Base-by-base conservation (phyloP, 441 rosid species). In the Dalechampia spathulata region DNA sequence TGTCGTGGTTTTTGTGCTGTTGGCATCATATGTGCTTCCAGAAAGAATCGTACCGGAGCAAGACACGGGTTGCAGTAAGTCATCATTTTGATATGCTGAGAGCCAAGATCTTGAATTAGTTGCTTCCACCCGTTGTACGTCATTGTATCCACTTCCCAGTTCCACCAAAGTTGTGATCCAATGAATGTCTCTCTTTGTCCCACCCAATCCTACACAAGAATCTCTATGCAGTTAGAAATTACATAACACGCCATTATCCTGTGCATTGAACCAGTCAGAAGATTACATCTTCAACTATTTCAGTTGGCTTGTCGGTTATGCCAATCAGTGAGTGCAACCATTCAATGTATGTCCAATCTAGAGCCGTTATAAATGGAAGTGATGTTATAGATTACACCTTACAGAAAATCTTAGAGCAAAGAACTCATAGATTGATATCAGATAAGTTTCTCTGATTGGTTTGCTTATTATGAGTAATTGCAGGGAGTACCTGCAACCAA, bases 81-180 rank as follows among this genome's bases (percentile, higher is more conserved):
- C 92, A 84, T 84, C 64, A 78, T 74, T 73, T 73, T 74, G 42
- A 84, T 73, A 42, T 74, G 63, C 54, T 75, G 79, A 57, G 66
- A 59, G 37, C 54, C 49, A 30, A 84, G 79, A 74, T 84, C 87
- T 47, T 67, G 45, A 25, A 79, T 40, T 47, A 85, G 67, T 53
- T 78, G 72, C 61, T 64, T 55, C 92, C 92, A 85, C 39, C 83
- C 87, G 14, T 53, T 44, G 22, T 85, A 82, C 70, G 83, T 69
- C 54, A 57, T 54, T 10, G 70, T 51, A 64, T 85, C 92, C 40
- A 79, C 87, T 75, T 85, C 92, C 87, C 87, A 85, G 51, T 85
- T 85, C 92, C 92, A 85, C 92, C 92, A 81, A 19, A 85, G 61
- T 49, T 85, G 92, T 27, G 87, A 79, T 45, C 92, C 87, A 1